Conservation (phyloP, 371 early-diverging fungal genomes). For the Umbelopsis sp. region DNA sequence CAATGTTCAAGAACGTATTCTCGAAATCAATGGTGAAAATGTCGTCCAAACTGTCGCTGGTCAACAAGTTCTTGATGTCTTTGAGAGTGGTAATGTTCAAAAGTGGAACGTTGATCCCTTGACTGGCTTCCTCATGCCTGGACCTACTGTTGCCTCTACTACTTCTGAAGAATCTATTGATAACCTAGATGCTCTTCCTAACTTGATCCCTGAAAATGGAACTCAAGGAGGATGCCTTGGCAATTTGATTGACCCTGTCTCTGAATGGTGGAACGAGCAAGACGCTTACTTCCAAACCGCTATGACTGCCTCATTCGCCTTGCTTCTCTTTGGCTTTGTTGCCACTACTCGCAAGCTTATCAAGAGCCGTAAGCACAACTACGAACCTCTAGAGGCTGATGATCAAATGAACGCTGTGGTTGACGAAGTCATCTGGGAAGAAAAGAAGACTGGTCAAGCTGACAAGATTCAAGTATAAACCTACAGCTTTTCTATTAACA, state of each 20-base stretch:
- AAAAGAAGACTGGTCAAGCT: constrained; percentile 39
- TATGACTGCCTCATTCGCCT: constrained; percentile 33
- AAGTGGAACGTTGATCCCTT: constrained; percentile 53
- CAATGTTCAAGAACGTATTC: constrained; percentile 61
- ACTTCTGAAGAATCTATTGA: background rate
- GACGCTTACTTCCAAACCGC: constrained; percentile 26
- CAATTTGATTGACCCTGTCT: constrained; percentile 29
- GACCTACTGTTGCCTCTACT: constrained; percentile 3
- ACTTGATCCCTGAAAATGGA: background rate
- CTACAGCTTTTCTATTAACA: background rate
- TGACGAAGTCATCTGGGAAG: constrained; percentile 31
- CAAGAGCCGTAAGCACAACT: constrained; percentile 20
- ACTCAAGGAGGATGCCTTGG: constrained; percentile 24
- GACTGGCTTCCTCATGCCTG: constrained; percentile 49
- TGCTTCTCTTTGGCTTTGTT: constrained; percentile 33
- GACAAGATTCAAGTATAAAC: constrained; percentile 21
- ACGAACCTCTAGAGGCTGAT: constrained; percentile 24
- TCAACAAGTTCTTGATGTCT: constrained; percentile 72
- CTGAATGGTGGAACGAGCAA: constrained; percentile 47
- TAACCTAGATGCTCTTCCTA: constrained; percentile 10
- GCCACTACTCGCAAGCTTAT: constrained; percentile 37
- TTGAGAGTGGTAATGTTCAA: constrained; percentile 53
- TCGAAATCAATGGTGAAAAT: constrained; percentile 71
- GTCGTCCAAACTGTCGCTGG: constrained; percentile 72
- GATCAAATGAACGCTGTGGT: constrained; percentile 18